These are phyloP conservation scores for Paraconiothyrium sp. DNA, from an alignment of 2,329 filamentous ascomycete species.

Conservation along the genomic window DNA sequence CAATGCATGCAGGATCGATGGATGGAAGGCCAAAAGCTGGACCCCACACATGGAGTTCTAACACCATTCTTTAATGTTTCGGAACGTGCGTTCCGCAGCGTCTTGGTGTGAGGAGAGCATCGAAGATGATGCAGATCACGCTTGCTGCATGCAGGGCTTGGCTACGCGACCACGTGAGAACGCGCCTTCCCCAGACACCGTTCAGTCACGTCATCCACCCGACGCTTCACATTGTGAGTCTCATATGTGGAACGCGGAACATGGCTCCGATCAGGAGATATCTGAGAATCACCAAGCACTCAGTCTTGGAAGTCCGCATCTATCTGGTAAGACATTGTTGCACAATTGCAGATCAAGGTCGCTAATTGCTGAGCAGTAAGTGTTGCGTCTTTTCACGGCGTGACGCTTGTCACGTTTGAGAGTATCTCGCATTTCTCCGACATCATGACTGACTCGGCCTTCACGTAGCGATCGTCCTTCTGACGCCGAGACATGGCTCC, in stretches of 20 bases:
- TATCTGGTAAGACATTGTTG: slow-evolving; percentile 66
- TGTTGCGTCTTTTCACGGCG: neutral
- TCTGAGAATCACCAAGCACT: slow-evolving; percentile 89
- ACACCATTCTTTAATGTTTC: slow-evolving; percentile 55
- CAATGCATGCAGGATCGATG: slow-evolving; percentile 90
- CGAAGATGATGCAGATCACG: neutral
- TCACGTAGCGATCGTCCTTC: slow-evolving; percentile 74
- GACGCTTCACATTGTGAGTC: neutral
- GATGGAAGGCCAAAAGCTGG: slow-evolving; percentile 89
- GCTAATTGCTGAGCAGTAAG: slow-evolving; percentile 11
- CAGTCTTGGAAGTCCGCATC: slow-evolving; percentile 94
- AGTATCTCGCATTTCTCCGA: slow-evolving; percentile 4
- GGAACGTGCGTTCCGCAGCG: neutral
- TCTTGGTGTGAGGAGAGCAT: neutral
- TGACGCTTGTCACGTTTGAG: slow-evolving; percentile 7
- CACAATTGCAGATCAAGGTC: neutral
- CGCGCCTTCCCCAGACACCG: slow-evolving; percentile 3
- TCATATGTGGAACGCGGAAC: neutral
- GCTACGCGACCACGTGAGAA: slow-evolving; percentile 17
- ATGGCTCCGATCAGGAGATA: slow-evolving; percentile 90
- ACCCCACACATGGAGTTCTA: slow-evolving; percentile 89
- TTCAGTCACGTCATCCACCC: slow-evolving; percentile 9
- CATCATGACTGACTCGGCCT: slow-evolving; percentile 5
- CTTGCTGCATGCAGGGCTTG: slow-evolving; percentile 1
- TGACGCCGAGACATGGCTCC: slow-evolving; percentile 82